A percentile compares a stretch with the other conserved stretches of the same genome.
These are phyloP conservation scores for Alternaria hordeiaustralica DNA, from an alignment of 2,329 filamentous ascomycete genomes.

Conservation along the genomic window DNA sequence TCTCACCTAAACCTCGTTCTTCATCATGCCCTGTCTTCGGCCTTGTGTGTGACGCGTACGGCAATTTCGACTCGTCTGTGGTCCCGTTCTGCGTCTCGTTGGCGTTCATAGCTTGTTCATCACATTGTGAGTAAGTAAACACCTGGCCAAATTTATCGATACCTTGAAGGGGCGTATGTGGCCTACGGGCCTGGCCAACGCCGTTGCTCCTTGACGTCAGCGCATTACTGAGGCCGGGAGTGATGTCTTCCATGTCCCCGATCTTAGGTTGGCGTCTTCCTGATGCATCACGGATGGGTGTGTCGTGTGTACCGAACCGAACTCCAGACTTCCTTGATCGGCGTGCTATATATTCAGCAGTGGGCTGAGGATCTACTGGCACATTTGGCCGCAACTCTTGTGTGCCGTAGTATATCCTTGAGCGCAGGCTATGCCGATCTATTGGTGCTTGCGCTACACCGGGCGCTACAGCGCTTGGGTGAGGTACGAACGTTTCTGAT, in stretches of 20 bases:
- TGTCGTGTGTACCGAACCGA: neutral
- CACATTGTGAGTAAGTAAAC: neutral
- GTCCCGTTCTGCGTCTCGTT: neutral
- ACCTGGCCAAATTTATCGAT: neutral
- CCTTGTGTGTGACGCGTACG: too few species aligned
- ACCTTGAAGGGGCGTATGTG: neutral
- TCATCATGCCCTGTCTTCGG: neutral
- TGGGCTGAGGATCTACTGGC: neutral
- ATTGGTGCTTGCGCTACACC: neutral
- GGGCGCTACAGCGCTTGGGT: neutral
- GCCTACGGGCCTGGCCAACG: neutral
- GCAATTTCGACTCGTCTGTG: rapidly evolving
- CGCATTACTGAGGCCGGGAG: neutral
- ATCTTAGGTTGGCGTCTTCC: neutral
- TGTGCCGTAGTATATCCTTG: neutral
- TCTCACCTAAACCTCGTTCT: neutral
- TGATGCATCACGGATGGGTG: too few species aligned
- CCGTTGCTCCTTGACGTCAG: too few species aligned
- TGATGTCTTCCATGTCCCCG: neutral
- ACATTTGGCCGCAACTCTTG: neutral
- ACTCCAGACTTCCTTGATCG: neutral
- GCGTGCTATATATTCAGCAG: neutral
- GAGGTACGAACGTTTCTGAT: neutral
- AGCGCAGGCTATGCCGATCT: neutral
- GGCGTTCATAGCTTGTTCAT: neutral